These are phyloP conservation scores for Castanopsis chinensis DNA, from an alignment of 306 rosid species.

Conservation along the genomic window DNA sequence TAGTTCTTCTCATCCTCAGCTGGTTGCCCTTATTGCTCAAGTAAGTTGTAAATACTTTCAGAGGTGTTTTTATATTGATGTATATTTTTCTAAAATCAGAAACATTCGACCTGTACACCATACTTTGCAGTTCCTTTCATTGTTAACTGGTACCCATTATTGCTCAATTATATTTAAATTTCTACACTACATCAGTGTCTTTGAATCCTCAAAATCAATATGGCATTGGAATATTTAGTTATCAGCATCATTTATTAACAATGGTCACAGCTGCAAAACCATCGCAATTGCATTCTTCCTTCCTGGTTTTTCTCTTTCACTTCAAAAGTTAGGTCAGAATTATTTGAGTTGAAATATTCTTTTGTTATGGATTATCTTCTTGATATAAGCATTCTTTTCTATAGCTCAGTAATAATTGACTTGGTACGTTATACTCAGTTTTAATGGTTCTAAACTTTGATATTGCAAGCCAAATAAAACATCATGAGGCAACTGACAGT, in stretches of 20 bases:
- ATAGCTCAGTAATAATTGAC: too few relatives aligned
- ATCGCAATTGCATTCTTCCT: neutral
- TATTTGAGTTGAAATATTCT: neutral
- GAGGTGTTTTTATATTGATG: constrained; percentile 16
- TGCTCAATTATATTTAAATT: neutral
- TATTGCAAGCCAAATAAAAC: too few relatives aligned
- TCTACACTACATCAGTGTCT: neutral
- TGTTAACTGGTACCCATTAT: neutral
- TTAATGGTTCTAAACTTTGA: too few relatives aligned
- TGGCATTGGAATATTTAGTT: neutral
- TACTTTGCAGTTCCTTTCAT: neutral
- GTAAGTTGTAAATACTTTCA: constrained; percentile 42
- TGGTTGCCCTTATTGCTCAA: constrained; percentile 96
- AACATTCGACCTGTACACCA: neutral
- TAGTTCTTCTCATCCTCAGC: constrained; percentile 73
- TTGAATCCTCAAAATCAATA: neutral
- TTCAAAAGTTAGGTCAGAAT: neutral
- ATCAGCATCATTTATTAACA: neutral
- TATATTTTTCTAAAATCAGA: constrained; percentile 4
- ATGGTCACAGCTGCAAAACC: neutral
- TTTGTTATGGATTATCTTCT: too few relatives aligned
- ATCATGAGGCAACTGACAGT: too few relatives aligned
- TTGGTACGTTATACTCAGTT: too few relatives aligned
- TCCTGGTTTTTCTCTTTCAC: neutral
- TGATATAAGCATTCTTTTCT: too few relatives aligned